A percentile compares a stretch with the other conserved stretches of the same genome.
Evolutionary conservation across 1,284 basidiomycete species (phyloP).

Genomic region (Cryptococcus floricola): DNA sequence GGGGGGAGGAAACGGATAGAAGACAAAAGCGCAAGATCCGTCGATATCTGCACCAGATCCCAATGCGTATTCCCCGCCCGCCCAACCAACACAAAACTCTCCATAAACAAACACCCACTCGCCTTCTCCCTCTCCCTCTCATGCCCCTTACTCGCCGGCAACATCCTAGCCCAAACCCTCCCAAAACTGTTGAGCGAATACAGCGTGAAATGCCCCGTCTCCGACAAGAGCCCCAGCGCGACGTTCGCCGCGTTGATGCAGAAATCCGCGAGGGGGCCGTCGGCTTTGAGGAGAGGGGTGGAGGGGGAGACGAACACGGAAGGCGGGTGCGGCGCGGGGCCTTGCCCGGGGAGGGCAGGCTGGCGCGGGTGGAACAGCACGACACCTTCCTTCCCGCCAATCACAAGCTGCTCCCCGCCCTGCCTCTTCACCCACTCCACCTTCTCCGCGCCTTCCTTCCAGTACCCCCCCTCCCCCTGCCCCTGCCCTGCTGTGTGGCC

Average conservation of each 20-base stretch:
- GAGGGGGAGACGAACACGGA: no score
- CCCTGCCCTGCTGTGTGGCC: no score
- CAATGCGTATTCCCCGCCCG: slow-evolving; percentile 31
- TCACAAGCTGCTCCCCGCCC: slow-evolving; percentile 24
- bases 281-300: not conserved
- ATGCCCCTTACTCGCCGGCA: no score
- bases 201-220: slow-evolving; percentile 26
- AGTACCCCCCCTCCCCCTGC: no score
- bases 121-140: no score
- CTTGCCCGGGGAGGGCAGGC: no score
- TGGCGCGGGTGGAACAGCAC: slow-evolving; percentile 22
- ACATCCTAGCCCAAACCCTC: slow-evolving; percentile 27
- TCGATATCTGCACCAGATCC: slow-evolving; percentile 42
- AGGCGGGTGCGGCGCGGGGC: no score
- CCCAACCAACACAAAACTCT: slow-evolving; percentile 41
- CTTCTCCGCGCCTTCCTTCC: slow-evolving; percentile 15
- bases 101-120: slow-evolving; percentile 22
- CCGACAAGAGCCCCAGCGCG: slow-evolving; percentile 38
- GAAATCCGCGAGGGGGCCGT: slow-evolving; percentile 25
- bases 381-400: slow-evolving; percentile 37
- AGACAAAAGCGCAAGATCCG: slow-evolving; percentile 32
- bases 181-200: slow-evolving; percentile 34
- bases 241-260: slow-evolving; percentile 38
- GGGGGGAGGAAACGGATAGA: slow-evolving; percentile 32
- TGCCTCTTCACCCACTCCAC: slow-evolving; percentile 37